Base-by-base conservation (phyloP, 129 eudicot genomes). In the Scalesia atractyloides region DNA sequence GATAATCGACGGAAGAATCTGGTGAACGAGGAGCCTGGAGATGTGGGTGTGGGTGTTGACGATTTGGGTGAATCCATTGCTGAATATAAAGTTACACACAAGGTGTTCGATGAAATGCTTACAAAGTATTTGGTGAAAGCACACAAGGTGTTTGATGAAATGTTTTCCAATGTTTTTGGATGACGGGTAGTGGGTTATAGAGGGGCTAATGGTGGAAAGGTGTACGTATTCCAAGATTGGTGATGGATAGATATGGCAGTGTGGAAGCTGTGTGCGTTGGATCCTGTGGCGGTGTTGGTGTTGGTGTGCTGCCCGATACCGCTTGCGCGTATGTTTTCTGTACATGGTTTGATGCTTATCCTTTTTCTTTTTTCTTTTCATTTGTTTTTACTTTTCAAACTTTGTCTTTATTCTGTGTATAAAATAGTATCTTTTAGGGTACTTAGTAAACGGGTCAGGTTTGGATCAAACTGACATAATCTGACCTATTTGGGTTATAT, bases 101-200 rank as follows among this genome's bases (percentile, higher is more conserved):
- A 30, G 34, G 34, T 30, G 34, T 30, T 30, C 4, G 34, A 30
- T 30, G 34, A 30, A 30, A 30, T 30, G 34, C 24, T 36, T 24
- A 24, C 30, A 24, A 24, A 22, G 26, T 1, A 3, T 24, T 10
- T 22, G 3, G n/a, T 15, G 4, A 0, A 14, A 59, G 33, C 10
- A 0, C 9, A 47, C 64, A 37, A 50, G 10, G 39, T 68, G 75
- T 76, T 76, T 47, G 75, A 58, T 43, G 44, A 68, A 76, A 76
- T 76, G 75, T n/a, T 4, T 7, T 9, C 33, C 24, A 9, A 49
- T 4, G 17, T 49, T 15, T 15, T 49, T 43, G 69, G 34, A 33
- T 12, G 41, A 41, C 52, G 53, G 18, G 9, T 33, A 19, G 18
- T 13, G 8, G 54, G 68, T 41, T 36, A 54, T 44, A 41, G 2